These are phyloP conservation scores for Anisogramma anomala DNA, from an alignment of 2,329 filamentous ascomycete species.

Conservation along the genomic window DNA sequence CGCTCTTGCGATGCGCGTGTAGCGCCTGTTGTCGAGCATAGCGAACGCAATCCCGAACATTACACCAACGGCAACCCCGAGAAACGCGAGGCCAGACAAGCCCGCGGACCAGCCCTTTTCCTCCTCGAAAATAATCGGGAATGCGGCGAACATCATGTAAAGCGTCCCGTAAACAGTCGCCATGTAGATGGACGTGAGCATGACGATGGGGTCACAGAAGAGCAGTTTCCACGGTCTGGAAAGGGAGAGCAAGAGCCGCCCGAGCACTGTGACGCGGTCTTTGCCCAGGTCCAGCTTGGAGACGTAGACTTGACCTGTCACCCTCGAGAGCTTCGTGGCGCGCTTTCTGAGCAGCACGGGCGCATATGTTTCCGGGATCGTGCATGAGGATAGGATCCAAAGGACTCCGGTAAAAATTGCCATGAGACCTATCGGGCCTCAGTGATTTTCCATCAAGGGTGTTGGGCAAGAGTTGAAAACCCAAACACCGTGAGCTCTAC, in stretches of 20 bases:
- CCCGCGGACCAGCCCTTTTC: constrained; percentile 47
- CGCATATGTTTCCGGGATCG: constrained; percentile 50
- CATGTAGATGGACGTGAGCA: constrained; percentile 12
- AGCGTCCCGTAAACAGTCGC: constrained; percentile 17
- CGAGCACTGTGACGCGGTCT: constrained; percentile 28
- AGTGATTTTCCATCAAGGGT: no score
- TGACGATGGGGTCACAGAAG: constrained; percentile 49
- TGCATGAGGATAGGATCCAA: constrained; percentile 40
- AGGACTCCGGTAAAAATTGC: constrained; percentile 51
- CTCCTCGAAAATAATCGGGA: constrained; percentile 55
- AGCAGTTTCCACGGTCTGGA: constrained; percentile 57
- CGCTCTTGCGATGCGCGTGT: constrained; percentile 31
- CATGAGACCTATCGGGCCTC: constrained; percentile 39
- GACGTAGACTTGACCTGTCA: constrained; percentile 44
- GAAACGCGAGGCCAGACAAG: constrained; percentile 52
- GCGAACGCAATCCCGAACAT: constrained; percentile 44
- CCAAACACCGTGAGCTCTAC: no score
- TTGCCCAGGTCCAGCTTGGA: constrained; percentile 36
- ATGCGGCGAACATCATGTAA: constrained; percentile 41
- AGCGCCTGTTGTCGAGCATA: constrained; percentile 44
- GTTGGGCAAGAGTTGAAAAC: no score
- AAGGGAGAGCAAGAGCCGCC: constrained; percentile 46
- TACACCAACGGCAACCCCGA: constrained; percentile 60
- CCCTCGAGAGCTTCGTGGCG: constrained; percentile 37
- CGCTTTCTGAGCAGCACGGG: constrained; percentile 45